Evolutionary conservation across 1,139 yeast genomes (phyloP).

Genomic region (Magnusiomyces sp.): DNA sequence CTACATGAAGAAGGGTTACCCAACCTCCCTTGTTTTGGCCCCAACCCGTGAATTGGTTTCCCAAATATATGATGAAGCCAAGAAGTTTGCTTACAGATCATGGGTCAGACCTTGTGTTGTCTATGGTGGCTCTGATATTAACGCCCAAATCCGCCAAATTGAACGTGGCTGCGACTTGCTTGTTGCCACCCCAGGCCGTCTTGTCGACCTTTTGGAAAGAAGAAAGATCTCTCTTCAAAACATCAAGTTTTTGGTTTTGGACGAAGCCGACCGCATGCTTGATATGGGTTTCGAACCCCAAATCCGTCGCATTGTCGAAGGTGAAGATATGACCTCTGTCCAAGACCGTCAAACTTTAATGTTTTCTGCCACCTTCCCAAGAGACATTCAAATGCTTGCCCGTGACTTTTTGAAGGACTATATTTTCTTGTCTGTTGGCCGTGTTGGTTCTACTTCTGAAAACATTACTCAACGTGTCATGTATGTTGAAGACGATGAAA

Average conservation of each 20-base stretch:
- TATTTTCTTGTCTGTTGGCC: constrained; percentile 92
- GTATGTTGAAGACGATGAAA: constrained; percentile 92
- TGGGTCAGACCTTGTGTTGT: constrained; percentile 97
- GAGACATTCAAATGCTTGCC: constrained; percentile 93
- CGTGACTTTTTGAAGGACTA: constrained; percentile 94
- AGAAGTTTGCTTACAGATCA: constrained; percentile 93
- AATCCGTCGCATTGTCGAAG: constrained; percentile 96
- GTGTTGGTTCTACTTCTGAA: constrained; percentile 97
- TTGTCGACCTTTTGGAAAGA: constrained; percentile 90
- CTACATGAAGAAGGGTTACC: constrained; percentile 62
- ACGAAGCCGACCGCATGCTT: constrained; percentile 99
- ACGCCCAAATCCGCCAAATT: constrained; percentile 77
- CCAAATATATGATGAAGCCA: constrained; percentile 92
- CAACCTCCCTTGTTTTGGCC: constrained; percentile 91
- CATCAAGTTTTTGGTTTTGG: constrained; percentile 89
- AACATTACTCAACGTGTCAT: constrained; percentile 91
- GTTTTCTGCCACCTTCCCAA: constrained; percentile 99
- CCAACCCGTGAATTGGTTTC: constrained; percentile 98
- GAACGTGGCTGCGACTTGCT: constrained; percentile 91
- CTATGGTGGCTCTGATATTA: constrained; percentile 96
- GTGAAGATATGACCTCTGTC: constrained; percentile 93
- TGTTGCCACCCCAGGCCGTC: constrained; percentile 99
- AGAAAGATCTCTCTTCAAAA: constrained; percentile 83
- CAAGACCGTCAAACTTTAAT: constrained; percentile 89
- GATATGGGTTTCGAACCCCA: constrained; percentile 99